Evolutionary conservation across 176 grass and related monocot genomes (phyloP), one percentile per base, ranked within the genome.

Genomic region (Zea luxurians): DNA sequence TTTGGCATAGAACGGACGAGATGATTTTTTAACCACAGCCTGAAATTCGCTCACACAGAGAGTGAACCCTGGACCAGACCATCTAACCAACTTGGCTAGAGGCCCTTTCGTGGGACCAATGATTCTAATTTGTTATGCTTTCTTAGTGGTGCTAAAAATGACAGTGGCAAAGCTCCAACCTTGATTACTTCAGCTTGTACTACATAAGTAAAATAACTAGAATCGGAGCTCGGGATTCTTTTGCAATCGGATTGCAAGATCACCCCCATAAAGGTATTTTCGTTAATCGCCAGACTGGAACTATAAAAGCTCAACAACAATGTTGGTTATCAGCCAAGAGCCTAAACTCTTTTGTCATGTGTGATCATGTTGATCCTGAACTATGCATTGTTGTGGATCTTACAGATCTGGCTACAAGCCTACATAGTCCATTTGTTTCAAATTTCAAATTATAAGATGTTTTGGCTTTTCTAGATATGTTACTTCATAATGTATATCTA

Each of bases 361-460:
- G 49, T 52, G 16, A 48, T 53, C 50, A 76, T 76, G 12, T 65
- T 1, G 37, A 41, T 44, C n/a, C 21, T 67, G 18, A 45, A 44
- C 20, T 45, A 7, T 64, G 48, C 55, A 35, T 53, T 86, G 43
- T 74, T 78, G 4, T 77, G 57, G 70, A 21, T 6, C 16, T 43
- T 64, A 0, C 16, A 61, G 62, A 44, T 68, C 7, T 35, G 17
- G n/a, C 44, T 70, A 82, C 27, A 58, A 4, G 55, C n/a, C 18
- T 59, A 21, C 27, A 27, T 27, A 27, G 27, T 27, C 27, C 27
- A 27, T 27, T 27, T 27, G 27, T 27, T 27, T 27, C 27, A 27
- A 27, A 27, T 27, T 27, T 27, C 27, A 27, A 27, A 27, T 27
- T 27, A 27, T 27, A 27, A 27, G 27, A 27, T 27, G 27, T 27